Evolutionary conservation across 169 alveolate genomes (phyloP).

Genomic region (Cryptosporidium muris): DNA sequence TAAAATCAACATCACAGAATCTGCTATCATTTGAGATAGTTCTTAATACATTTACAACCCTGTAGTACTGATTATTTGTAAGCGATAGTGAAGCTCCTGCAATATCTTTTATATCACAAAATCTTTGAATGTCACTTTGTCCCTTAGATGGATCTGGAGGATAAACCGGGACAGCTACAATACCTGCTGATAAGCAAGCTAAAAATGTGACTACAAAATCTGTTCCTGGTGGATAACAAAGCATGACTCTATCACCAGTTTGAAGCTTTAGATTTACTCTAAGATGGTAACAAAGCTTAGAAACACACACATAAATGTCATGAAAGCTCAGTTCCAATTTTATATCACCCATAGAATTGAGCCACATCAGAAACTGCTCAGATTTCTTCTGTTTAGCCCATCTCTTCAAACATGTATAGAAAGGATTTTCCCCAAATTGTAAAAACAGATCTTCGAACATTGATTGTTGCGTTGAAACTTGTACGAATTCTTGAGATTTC

Average conservation of each 20-base stretch:
- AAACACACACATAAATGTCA: slow-evolving; percentile 67
- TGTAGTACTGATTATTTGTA: slow-evolving; percentile 66
- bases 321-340: slow-evolving; percentile 46
- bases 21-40: slow-evolving; percentile 64
- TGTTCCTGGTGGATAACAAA: slow-evolving; percentile 64
- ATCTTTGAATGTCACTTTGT: slow-evolving; percentile 75
- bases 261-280: slow-evolving; percentile 71
- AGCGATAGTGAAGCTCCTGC: slow-evolving; percentile 73
- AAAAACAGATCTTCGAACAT: slow-evolving; percentile 6
- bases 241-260: slow-evolving; percentile 73
- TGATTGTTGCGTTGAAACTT: background rate
- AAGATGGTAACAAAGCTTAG: slow-evolving; percentile 60
- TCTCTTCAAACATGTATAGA: slow-evolving; percentile 22
- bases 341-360: slow-evolving; percentile 34
- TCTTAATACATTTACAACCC: slow-evolving; percentile 33
- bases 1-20: slow-evolving; percentile 13
- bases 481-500: background rate
- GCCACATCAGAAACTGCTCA: slow-evolving; percentile 40
- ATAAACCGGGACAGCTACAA: slow-evolving; percentile 79
- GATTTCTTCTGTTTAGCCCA: slow-evolving; percentile 15
- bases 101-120: slow-evolving; percentile 76
- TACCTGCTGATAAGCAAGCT: slow-evolving; percentile 75
- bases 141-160: slow-evolving; percentile 81
- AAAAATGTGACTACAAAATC: slow-evolving; percentile 77
- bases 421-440: slow-evolving; percentile 49